A percentile compares a stretch with the other conserved stretches of the same genome.
Conservation (phyloP, 2,329 filamentous ascomycete species). For the Orbilia quercus region DNA sequence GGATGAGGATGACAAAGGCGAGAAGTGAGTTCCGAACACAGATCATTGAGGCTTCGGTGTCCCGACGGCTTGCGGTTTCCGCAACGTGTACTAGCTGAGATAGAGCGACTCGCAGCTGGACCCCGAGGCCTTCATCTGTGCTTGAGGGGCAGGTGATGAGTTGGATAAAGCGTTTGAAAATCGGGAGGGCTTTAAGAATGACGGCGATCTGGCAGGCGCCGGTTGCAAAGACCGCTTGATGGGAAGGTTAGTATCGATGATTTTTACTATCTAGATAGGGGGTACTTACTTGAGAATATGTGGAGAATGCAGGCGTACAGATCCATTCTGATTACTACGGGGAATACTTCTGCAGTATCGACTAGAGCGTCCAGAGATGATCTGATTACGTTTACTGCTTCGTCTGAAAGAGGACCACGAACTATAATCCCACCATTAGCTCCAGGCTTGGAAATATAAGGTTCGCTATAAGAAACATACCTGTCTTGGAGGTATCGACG, state of each 20-base stretch:
- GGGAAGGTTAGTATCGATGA: constrained; percentile 10
- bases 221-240: constrained; percentile 78
- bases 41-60: constrained; percentile 78
- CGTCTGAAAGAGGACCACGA: constrained; percentile 84
- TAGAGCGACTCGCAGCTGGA: constrained; percentile 60
- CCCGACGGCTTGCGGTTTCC: constrained; percentile 65
- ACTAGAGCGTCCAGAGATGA: constrained; percentile 87
- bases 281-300: constrained; percentile 77
- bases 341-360: constrained; percentile 94
- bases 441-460: neutral
- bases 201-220: constrained; percentile 87
- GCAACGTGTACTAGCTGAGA: constrained; percentile 58
- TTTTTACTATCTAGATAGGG: neutral
- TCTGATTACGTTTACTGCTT: constrained; percentile 82
- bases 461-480: constrained; percentile 23
- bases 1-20: constrained; percentile 88
- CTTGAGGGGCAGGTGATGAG: constrained; percentile 70
- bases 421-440: constrained; percentile 63
- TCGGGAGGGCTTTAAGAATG: constrained; percentile 87
- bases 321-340: constrained; percentile 94
- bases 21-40: constrained; percentile 95
- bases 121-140: constrained; percentile 54
- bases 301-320: constrained; percentile 96
- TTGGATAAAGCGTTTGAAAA: constrained; percentile 88
- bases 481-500: constrained; percentile 62